A percentile compares a stretch with the other conserved stretches of the same genome.
phyloP scores from a whole-genome alignment of 345 rosid genomes.

The Eucalyptus viminalis region DNA sequence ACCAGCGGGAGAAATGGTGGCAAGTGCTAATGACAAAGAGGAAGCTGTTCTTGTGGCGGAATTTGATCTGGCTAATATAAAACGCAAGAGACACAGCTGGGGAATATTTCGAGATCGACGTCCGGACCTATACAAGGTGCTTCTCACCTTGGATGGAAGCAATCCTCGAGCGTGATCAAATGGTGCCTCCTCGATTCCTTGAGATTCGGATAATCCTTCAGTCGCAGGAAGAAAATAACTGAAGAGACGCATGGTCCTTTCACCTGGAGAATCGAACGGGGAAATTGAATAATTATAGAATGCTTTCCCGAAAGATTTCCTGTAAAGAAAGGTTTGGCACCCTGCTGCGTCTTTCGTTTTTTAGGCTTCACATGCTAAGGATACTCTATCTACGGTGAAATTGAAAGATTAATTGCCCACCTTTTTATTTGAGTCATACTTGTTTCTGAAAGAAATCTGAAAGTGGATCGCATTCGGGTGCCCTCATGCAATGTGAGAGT shows the following conservation, averaged over 20 bases:
- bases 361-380: background rate
- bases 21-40: slow-evolving; percentile 55
- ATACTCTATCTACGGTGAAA: background rate
- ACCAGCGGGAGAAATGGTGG: slow-evolving; percentile 72
- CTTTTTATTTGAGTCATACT: background rate
- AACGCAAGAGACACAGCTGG: slow-evolving; percentile 74
- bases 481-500: background rate
- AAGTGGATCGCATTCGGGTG: background rate
- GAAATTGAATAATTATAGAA: background rate
- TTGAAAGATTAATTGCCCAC: background rate
- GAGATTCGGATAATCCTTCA: background rate
- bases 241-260: background rate
- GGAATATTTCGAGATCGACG: slow-evolving; percentile 87
- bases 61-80: slow-evolving; percentile 72
- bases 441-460: background rate
- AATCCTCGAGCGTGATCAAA: slow-evolving; percentile 4
- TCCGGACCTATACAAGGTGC: slow-evolving; percentile 80
- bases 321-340: background rate
- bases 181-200: background rate
- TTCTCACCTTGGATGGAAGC: slow-evolving; percentile 81
- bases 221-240: background rate
- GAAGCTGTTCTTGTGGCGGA: slow-evolving; percentile 73
- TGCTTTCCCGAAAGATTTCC: background rate
- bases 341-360: background rate
- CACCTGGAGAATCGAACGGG: background rate